Conservation (phyloP, 2,329 filamentous ascomycete species). For the Calcarisporium arbuscula region DNA sequence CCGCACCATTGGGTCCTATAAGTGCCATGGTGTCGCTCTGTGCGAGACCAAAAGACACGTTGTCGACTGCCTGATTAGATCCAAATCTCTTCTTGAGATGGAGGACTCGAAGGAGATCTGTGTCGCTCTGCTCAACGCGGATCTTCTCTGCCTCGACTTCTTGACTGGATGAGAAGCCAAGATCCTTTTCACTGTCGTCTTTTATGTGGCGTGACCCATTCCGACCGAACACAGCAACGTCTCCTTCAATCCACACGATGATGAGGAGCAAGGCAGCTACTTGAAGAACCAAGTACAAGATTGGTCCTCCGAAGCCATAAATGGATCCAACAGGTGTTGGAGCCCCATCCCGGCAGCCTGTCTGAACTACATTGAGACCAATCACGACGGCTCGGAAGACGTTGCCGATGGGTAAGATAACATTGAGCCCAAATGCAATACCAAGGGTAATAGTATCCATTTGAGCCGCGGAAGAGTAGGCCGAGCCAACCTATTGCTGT, state of each 20-base stretch:
- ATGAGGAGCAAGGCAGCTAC: slow-evolving; percentile 58
- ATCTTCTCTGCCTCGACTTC: slow-evolving; percentile 46
- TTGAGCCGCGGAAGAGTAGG: slow-evolving; percentile 8
- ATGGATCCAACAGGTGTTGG: slow-evolving; percentile 60
- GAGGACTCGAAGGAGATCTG: slow-evolving; percentile 63
- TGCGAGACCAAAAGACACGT: slow-evolving; percentile 70
- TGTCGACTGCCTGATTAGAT: slow-evolving; percentile 65
- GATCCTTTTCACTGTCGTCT: slow-evolving; percentile 17
- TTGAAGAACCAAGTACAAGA: slow-evolving; percentile 71
- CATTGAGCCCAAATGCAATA: slow-evolving; percentile 12
- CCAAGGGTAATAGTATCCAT: slow-evolving; percentile 8
- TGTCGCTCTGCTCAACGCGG: slow-evolving; percentile 46
- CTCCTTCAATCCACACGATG: slow-evolving; percentile 72
- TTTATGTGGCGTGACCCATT: slow-evolving; percentile 32
- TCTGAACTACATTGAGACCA: slow-evolving; percentile 70
- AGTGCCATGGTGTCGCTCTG: slow-evolving; percentile 74
- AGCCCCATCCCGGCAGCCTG: slow-evolving; percentile 58
- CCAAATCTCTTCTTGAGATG: slow-evolving; percentile 72
- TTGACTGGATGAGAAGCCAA: slow-evolving; percentile 16
- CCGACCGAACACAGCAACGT: slow-evolving; percentile 42
- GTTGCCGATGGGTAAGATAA: slow-evolving; percentile 26
- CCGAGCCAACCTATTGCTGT: slow-evolving; percentile 9
- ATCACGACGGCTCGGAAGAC: slow-evolving; percentile 66
- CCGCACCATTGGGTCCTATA: slow-evolving; percentile 78
- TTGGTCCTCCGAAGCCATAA: slow-evolving; percentile 67